Conservation (phyloP, 2,329 filamentous ascomycete species). For the Aspergillus puulaauensis region DNA sequence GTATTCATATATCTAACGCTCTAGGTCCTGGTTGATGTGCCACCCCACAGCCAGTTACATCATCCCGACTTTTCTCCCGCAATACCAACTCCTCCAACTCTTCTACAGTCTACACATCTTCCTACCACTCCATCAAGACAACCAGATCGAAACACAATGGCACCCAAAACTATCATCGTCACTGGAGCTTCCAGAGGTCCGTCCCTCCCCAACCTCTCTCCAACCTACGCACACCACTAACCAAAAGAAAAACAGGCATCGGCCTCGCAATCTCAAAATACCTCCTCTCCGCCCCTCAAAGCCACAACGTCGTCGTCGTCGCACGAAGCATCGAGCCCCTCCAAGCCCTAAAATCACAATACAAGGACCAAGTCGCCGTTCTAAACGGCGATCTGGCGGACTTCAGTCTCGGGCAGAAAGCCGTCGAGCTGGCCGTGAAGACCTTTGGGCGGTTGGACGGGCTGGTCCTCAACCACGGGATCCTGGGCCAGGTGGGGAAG, state of each 20-base stretch:
- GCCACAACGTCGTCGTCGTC: slow-evolving; percentile 58
- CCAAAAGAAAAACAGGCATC: slow-evolving; percentile 50
- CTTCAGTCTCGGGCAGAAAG: slow-evolving; percentile 55
- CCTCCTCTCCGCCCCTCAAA: slow-evolving; percentile 51
- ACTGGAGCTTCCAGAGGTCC: slow-evolving; percentile 65
- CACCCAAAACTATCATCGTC: slow-evolving; percentile 68
- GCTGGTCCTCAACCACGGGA: slow-evolving; percentile 84
- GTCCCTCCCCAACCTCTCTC: neutral
- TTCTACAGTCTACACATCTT: neutral
- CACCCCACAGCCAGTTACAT: neutral
- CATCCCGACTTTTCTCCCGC: neutral
- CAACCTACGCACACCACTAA: neutral
- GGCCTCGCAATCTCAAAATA: slow-evolving; percentile 61
- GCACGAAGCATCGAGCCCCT: slow-evolving; percentile 58
- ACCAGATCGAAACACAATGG: slow-evolving; percentile 31
- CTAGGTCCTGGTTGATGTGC: neutral
- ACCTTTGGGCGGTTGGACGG: slow-evolving; percentile 75
- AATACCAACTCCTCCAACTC: neutral
- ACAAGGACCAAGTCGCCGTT: slow-evolving; percentile 55
- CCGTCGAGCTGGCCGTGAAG: slow-evolving; percentile 64
- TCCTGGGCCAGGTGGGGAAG: slow-evolving; percentile 71
- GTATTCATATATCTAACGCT: too few relatives aligned
- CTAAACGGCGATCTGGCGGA: slow-evolving; percentile 60
- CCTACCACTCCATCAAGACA: neutral
- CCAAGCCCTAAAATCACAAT: slow-evolving; percentile 53